Conservation (phyloP, 2,329 filamentous ascomycete species). For the Spiromastix sp. region DNA sequence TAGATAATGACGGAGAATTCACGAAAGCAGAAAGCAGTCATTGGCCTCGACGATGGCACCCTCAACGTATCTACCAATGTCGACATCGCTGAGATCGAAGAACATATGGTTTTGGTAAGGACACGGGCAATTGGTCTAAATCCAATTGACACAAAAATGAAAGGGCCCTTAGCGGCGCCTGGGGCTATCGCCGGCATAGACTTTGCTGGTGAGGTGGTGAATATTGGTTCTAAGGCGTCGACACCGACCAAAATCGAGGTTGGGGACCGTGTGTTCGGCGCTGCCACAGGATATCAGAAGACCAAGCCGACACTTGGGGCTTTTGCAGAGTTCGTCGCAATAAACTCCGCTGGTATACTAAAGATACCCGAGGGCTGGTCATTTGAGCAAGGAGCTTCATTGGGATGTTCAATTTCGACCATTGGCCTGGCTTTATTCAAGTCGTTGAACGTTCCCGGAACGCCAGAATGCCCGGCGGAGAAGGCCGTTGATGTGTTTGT, state of each 20-base stretch:
- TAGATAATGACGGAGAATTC: too few relatives aligned
- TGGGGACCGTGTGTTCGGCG: constrained; percentile 28
- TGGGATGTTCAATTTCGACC: constrained; percentile 18
- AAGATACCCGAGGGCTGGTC: constrained; percentile 22
- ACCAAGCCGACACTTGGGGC: constrained; percentile 20
- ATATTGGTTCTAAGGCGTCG: constrained; percentile 6
- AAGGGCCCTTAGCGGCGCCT: constrained; percentile 11
- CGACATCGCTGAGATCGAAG: too few relatives aligned
- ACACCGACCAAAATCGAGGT: background rate
- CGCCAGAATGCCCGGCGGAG: constrained; percentile 11
- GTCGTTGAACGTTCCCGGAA: constrained; percentile 20
- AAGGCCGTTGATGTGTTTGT: constrained; percentile 29
- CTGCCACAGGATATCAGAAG: constrained; percentile 21
- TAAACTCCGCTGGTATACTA: constrained; percentile 19
- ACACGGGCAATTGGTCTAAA: constrained; percentile 15
- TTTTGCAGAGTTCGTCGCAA: constrained; percentile 27
- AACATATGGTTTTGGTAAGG: constrained; percentile 10
- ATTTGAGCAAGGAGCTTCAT: constrained; percentile 21
- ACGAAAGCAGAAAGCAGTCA: too few relatives aligned
- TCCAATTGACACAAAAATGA: constrained; percentile 18
- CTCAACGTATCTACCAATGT: too few relatives aligned
- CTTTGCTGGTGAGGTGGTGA: constrained; percentile 9
- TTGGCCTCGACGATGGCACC: too few relatives aligned
- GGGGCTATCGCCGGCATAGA: constrained; percentile 11
- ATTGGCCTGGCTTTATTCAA: constrained; percentile 22